Base-by-base conservation (phyloP, 495 filamentous ascomycete genomes). In the Trypethelium eluteriae region DNA sequence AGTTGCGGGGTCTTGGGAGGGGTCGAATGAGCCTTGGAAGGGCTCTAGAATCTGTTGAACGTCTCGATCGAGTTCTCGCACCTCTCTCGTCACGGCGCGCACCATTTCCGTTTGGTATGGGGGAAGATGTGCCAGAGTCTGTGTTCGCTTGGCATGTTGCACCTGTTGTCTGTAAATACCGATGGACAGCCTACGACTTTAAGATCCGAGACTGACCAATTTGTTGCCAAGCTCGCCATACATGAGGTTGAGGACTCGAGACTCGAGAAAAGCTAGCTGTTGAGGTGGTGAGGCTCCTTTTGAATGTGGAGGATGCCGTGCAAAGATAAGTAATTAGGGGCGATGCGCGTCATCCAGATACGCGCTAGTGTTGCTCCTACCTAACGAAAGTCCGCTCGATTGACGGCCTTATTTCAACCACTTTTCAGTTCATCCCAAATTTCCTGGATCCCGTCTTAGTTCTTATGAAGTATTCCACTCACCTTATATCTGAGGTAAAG, bases 131-230 rank as follows among this genome's bases (percentile, higher is more conserved):
- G 86, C 77, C 49, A 99, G 86, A 65, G 90, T 85, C 79, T 95
- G 91, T 46, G 92, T 97, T 70, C 95, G 86, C 82, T 98, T 98
- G 75, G 93, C 95, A 79, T 99, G 91, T 83, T 94, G 92, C 70
- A 93, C 91, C 93, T 97, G 71, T 64, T 39, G 50, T 50, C 1
- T 68, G 38, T 36, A 16, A 39, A 11, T 25, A 39, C 38, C 18
- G 16, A 5, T 46, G 12, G 14, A n/a, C 67, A 18, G 32, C 18
- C 18, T 61, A 47, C 11, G 41, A 4, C 16, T 32, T 12, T 50
- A 18, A 68, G 32, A 18, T 11, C 7, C 7, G n/a, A 36, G 65
- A 32, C 70, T 70, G 47, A 80, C 80, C 25, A 82, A 74, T 77
- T 96, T 97, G 74, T 91, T 92, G 41, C 89, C 91, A 46, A 91